Conservation (phyloP, 2,329 filamentous ascomycete genomes). For the Talaromyces sp. region DNA sequence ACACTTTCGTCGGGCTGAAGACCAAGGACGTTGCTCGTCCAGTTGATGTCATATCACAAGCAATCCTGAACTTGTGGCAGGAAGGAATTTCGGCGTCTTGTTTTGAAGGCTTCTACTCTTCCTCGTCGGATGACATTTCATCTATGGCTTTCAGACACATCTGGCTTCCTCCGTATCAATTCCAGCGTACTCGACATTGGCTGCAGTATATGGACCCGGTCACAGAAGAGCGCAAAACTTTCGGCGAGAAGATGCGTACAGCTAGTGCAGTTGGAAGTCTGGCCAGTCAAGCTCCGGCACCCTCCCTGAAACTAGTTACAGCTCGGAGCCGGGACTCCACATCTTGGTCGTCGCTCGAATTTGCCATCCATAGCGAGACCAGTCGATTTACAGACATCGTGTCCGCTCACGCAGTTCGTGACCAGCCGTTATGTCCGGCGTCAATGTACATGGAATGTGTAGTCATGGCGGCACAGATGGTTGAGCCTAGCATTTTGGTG, state of each 20-base stretch:
- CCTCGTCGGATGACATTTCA: not conserved
- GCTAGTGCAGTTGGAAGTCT: not conserved
- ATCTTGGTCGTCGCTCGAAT: constrained; percentile 12
- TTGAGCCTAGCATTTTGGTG: constrained; percentile 7
- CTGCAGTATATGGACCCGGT: constrained; percentile 8
- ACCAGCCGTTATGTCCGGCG: constrained; percentile 9
- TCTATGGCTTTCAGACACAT: constrained; percentile 6
- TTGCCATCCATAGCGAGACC: constrained; percentile 7
- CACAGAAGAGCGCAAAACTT: constrained; percentile 4
- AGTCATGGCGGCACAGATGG: constrained; percentile 12
- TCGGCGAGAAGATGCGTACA: not conserved
- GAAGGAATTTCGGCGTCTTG: constrained; percentile 5
- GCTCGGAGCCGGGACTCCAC: constrained; percentile 8
- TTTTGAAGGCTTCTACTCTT: constrained; percentile 5
- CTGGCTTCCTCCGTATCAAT: constrained; percentile 12
- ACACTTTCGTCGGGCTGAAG: constrained; percentile 4
- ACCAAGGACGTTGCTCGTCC: not conserved
- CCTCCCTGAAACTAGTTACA: constrained; percentile 1
- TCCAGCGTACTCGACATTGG: constrained; percentile 10
- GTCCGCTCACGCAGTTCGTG: constrained; percentile 11
- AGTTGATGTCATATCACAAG: not conserved
- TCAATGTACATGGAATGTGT: constrained; percentile 15
- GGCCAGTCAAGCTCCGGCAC: not conserved
- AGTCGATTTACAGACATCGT: constrained; percentile 11
- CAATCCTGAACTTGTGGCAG: constrained; percentile 1